Evolutionary conservation across 2,329 filamentous ascomycete genomes (phyloP), one percentile per base, ranked within the genome.

Genomic region (Helminthosporium solani): DNA sequence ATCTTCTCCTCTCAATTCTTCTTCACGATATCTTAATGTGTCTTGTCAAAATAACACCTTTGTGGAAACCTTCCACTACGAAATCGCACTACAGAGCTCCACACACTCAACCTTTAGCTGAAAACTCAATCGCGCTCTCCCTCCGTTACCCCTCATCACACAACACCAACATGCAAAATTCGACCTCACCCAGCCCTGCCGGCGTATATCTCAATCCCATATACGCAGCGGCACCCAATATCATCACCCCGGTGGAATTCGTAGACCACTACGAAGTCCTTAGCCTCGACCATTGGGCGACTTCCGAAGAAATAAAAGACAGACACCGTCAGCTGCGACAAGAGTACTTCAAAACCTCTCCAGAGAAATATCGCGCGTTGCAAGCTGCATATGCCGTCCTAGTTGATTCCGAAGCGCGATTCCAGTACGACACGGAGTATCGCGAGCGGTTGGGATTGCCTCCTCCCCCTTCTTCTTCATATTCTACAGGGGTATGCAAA

Each of bases 241-340:
- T 18, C 37, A 16, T 3, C 21, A 28, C 3, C 23, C 5, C n/a
- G 9, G 34, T 49, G 7, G 57, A 56, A 12, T 61, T 61, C 25
- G 39, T 57, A 14, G 63, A 70, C 52, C 58, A 70, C 49, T 70
- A 70, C 53, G 53, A 57, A 12, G 56, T 60, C 37, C 48, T 70
- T 11, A 48, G 56, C 34, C 47, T 70, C 4, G 45, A 52, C 2
- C 42, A 42, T 6, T 49, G 52, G 38, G 65, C 64, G 21, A 59
- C 63, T 3, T 47, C 52, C 21, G 61, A 64, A 35, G 60, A 70
- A 20, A 61, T 68, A 25, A 62, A 59, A 28, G 50, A 49, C 14
- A 55, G 61, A 1, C 64, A 62, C 45, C 62, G 65, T 34, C 46
- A 45, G 15, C 51, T 68, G 18, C 59, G 65, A 18, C 50, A 43